Evolutionary conservation across 2,329 filamentous ascomycete species (phyloP), one percentile per base, ranked within the genome.

Genomic region (Tolypocladium inflatum): DNA sequence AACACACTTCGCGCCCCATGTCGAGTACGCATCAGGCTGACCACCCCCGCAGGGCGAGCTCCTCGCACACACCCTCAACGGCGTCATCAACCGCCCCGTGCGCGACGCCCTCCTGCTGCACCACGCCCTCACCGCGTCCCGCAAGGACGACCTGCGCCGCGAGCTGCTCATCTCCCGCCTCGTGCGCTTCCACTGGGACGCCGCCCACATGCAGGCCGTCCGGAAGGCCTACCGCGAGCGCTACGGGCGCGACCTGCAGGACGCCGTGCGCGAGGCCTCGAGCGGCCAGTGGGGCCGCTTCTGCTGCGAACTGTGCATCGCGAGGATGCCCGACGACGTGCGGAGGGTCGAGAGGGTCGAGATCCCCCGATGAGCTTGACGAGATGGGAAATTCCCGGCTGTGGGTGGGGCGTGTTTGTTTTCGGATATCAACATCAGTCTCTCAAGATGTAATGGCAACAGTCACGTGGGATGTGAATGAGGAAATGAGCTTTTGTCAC

Each of bases 61-160:
- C 23, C 85, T 97, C 42, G 90, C 91, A 0, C 94, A 97, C 73
- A 90, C 97, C 65, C 87, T 99, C 68, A 97, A 97, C 74, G 94
- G 94, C 67, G 86, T 96, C 58, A 96, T 97, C 76, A 97, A 97
- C 76, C 89, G 89, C 59, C 92, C 94, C 7, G 91, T 96, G 62
- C 90, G 94, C 57, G 94, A 97, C 71, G 91, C 93, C 3, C 81
- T 97, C 42, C 85, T 97, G 3, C 79, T 99, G 2, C 87, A 96
- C 72, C 94, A 97, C 75, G 93, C 94, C 2, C 85, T 97, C 63
- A 88, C 86, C 23, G 83, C 88, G 52, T 87, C 87, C 4, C 83
- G 80, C 63, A 83, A 83, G 62, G 89, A 93, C 68, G 74, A 82
- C 56, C 79, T 92, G 62, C 85, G 93, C 37, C 88, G 89, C 52